Evolutionary conservation across 2,329 filamentous ascomycete genomes (phyloP).

Genomic region (Fusarium sp.): DNA sequence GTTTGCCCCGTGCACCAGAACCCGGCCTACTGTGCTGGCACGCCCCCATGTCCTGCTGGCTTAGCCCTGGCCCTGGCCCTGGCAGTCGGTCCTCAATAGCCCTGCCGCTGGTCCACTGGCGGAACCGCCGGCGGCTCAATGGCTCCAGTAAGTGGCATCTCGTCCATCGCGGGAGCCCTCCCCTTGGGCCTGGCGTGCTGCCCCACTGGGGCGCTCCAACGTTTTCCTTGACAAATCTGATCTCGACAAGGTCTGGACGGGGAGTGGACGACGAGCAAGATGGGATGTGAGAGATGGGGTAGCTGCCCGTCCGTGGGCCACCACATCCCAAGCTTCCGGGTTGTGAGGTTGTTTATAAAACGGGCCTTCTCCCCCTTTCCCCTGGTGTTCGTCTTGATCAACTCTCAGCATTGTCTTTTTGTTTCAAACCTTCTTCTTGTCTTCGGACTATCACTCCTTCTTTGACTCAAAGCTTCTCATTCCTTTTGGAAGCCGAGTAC

Average conservation of each 20-base stretch:
- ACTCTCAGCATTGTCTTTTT: constrained; percentile 44
- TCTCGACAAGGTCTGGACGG: constrained; percentile 21
- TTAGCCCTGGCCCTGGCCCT: too few relatives aligned
- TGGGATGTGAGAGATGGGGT: constrained; percentile 9
- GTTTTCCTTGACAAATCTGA: constrained; percentile 47
- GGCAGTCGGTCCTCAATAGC: background rate
- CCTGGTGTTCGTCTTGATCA: constrained; percentile 32
- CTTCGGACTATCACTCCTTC: constrained; percentile 52
- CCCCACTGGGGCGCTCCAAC: constrained; percentile 44
- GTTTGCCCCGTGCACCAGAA: constrained; percentile 24
- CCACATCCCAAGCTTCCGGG: constrained; percentile 29
- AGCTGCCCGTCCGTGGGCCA: constrained; percentile 5
- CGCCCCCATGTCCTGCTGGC: too few relatives aligned
- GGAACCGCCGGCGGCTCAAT: constrained; percentile 31
- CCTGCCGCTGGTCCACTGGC: constrained; percentile 15
- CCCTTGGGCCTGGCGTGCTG: constrained; percentile 21
- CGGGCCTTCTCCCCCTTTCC: constrained; percentile 41
- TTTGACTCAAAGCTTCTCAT: constrained; percentile 50
- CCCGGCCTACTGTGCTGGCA: constrained; percentile 26
- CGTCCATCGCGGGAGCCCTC: constrained; percentile 7
- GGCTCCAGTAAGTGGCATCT: constrained; percentile 24
- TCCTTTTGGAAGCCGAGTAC: constrained; percentile 51
- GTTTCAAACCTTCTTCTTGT: constrained; percentile 43
- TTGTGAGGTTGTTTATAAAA: constrained; percentile 49
- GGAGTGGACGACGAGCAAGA: constrained; percentile 23